Base-by-base conservation (phyloP, 805 yeast genomes). In the Sungouiozyma ichnusensis region DNA sequence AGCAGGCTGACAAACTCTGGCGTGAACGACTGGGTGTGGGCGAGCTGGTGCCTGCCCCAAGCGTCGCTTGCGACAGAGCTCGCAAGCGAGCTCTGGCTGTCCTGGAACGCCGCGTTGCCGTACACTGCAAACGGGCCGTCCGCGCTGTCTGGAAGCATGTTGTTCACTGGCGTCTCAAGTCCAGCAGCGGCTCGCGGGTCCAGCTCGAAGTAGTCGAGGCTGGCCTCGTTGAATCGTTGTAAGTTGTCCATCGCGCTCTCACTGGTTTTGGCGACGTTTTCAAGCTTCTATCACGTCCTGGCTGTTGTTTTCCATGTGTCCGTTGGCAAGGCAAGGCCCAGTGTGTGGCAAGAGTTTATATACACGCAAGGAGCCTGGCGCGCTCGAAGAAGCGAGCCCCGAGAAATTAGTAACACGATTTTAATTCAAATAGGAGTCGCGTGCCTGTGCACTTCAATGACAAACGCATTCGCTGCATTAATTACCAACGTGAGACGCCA, bases 1-100 rank as follows among this genome's bases (percentile, higher is more conserved):
- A 79, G 57, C 13, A 72, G 51, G 17, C 60, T 63, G 48, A 76
- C 76, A 47, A 75, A 75, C 4, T 47, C 53, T 3, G 55, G 56
- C 1, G 72, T 60, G 29, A 58, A 52, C 40, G 27, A 17, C 11
- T 27, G 4, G 37, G 14, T n/a, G 32, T 20, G 27, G 20, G n/a
- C 24, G 6, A 5, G 4, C 15, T 29, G 29, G 24, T 24, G 39
- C 29, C 29, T 24, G 29, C 29, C 29, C 29, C 29, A 24, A 11
- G 29, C 29, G 29, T 24, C 29, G 29, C 29, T 24, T 24, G 29
- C 29, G 29, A 24, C 29, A 24, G 29, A 24, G 29, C 29, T 24
- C 29, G 29, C 29, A 7, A 24, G 29, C 29, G 29, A 24, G 29
- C 29, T 24, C 29, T 24, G 29, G 6, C 9, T 7, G 29, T 24